These are phyloP conservation scores for Metarhizium anisopliae DNA, from an alignment of 2,329 filamentous ascomycete genomes.

Conservation along the genomic window DNA sequence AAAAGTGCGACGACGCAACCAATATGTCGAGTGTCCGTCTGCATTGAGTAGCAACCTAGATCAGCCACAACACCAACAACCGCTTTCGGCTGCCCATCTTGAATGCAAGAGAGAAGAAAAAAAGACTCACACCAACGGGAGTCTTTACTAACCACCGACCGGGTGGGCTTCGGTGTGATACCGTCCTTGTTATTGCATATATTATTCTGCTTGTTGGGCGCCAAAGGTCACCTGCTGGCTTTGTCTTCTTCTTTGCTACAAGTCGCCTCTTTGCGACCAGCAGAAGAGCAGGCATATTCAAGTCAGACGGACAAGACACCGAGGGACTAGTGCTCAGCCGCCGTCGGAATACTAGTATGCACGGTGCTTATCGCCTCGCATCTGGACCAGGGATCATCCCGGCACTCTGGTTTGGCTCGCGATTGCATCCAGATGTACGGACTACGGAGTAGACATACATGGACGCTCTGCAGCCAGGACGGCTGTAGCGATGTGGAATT, in stretches of 20 bases:
- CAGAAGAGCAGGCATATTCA: background rate
- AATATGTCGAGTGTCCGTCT: background rate
- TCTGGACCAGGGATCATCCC: background rate
- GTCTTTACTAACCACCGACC: too few relatives aligned
- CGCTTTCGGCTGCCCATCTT: background rate
- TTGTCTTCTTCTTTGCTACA: background rate
- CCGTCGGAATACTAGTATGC: background rate
- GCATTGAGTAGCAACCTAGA: background rate
- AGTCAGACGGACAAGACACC: background rate
- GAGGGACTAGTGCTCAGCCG: background rate
- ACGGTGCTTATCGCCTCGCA: background rate
- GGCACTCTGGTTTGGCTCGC: background rate
- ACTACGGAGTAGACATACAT: background rate
- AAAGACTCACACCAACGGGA: background rate
- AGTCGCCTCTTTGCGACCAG: background rate
- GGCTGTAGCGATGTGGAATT: background rate
- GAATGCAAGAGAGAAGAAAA: background rate
- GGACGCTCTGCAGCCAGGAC: background rate
- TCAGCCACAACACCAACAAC: background rate
- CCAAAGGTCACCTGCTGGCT: too few relatives aligned
- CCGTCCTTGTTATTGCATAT: background rate
- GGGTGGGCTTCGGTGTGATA: too few relatives aligned
- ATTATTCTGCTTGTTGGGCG: too few relatives aligned
- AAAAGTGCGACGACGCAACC: background rate
- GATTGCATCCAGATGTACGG: background rate